Percentiles rank a stretch among this genome's conserved stretches.
These are phyloP conservation scores for Penicillium samsonianum DNA, from an alignment of 495 filamentous ascomycete genomes.

Conservation along the genomic window DNA sequence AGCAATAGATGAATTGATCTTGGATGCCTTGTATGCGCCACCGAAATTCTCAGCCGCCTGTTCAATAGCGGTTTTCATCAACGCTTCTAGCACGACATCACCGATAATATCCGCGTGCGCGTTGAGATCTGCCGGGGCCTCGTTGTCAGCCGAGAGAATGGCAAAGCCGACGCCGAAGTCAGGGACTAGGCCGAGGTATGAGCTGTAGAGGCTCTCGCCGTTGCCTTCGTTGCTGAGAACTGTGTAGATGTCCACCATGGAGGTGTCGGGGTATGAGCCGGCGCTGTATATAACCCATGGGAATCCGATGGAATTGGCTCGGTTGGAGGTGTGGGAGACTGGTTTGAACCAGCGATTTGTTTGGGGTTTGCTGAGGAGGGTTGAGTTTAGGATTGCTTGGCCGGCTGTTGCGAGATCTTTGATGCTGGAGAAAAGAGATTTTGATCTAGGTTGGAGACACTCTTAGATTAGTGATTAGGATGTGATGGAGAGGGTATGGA, in stretches of 20 bases:
- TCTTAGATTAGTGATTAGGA: too few species aligned
- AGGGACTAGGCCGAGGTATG: conserved; percentile 46
- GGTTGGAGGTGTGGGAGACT: conserved; percentile 49
- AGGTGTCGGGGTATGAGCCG: conserved; percentile 17
- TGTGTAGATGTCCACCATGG: conserved; percentile 52
- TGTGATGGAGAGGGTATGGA: too few species aligned
- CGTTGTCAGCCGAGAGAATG: conserved; percentile 43
- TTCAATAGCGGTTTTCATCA: conserved; percentile 45
- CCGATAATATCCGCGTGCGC: conserved; percentile 31
- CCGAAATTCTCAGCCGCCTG: conserved; percentile 45
- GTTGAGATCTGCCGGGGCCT: conserved; percentile 26
- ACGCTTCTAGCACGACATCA: conserved; percentile 38
- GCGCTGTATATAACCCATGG: conserved; percentile 43
- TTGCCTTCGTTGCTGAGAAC: conserved; percentile 43
- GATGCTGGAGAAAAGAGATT: conserved; percentile 33
- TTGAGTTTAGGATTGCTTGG: conserved; percentile 51
- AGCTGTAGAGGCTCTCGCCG: conserved; percentile 36
- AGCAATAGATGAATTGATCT: conserved; percentile 25
- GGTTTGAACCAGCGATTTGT: conserved; percentile 51
- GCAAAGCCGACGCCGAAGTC: conserved; percentile 54
- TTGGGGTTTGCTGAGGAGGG: conserved; percentile 38
- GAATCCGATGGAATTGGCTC: conserved; percentile 44
- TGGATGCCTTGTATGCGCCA: conserved; percentile 38
- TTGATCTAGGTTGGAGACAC: too few species aligned
- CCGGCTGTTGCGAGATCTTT: conserved; percentile 35